Evolutionary conservation across 2,329 filamentous ascomycete species (phyloP), one percentile per base, ranked within the genome.

Genomic region (Neocucurbitaria cava): DNA sequence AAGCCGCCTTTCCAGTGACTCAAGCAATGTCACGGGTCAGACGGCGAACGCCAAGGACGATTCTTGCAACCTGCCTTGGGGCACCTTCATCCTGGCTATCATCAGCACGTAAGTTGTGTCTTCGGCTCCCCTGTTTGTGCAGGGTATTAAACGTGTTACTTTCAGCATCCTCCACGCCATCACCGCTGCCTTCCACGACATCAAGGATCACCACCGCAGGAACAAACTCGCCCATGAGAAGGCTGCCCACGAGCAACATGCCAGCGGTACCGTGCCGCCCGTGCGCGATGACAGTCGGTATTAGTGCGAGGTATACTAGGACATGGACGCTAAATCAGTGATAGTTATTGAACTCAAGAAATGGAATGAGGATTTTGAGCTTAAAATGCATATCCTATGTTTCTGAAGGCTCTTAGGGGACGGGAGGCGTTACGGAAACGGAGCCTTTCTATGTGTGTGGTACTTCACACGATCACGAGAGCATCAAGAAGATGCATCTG

Each of bases 41-140:
- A 69, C 56, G 6, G 62, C 58, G 1, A 54, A 59, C 43, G 35
- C 50, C 10, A 40, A 44, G 15, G 54, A 74, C 45, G 53, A 64
- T 41, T 54, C 71, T 49, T 81, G 78, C 59, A 73, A 75, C 38
- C 51, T 81, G 30, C 76, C 77, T 1, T 79, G 76, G 78, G 78
- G 75, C 0, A 78, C 76, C 0, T 81, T 81, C 54, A 71, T 78
- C 9, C 49, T 79, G 52, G 77, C 78, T 7, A 79, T 80, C 40
- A 61, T 79, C 49, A 78, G 74, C 74, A 79, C 77, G 77, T 79
- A 69, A 75, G 77, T 77, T 33, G 36, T 15, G 15, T 23, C 23
- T 15, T 28, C 20, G 11, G 18, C 6, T 20, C 9, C 9, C 24
- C 20, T 28, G 20, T 8, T 28, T 13, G 18, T 26, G 31, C 1